These are phyloP conservation scores for Fusarium metavorans DNA, from an alignment of 2,329 filamentous ascomycete genomes.

Conservation along the genomic window DNA sequence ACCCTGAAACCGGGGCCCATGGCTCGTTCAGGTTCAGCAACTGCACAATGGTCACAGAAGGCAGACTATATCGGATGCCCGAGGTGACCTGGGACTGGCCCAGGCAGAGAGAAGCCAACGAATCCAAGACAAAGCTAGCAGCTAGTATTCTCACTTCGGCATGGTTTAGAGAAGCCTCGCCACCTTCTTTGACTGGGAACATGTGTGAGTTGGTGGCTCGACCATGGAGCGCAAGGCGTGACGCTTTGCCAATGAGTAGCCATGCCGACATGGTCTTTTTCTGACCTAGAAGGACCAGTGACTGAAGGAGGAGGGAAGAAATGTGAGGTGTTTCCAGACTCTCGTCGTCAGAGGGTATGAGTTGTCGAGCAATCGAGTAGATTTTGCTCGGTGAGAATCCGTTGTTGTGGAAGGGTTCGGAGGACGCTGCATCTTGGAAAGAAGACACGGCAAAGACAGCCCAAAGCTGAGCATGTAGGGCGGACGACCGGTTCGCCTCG, in stretches of 20 bases:
- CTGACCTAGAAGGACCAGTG: slow-evolving; percentile 72
- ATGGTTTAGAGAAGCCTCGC: slow-evolving; percentile 21
- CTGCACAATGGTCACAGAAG: slow-evolving; percentile 26
- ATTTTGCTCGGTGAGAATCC: slow-evolving; percentile 50
- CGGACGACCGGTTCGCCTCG: slow-evolving; percentile 47
- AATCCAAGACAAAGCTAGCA: slow-evolving; percentile 73
- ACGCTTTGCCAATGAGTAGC: slow-evolving; percentile 73
- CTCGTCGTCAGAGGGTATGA: slow-evolving; percentile 63
- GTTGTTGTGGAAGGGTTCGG: slow-evolving; percentile 3
- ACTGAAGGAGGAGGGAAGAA: slow-evolving; percentile 64
- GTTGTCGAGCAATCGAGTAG: slow-evolving; percentile 61
- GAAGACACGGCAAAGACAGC: slow-evolving; percentile 69
- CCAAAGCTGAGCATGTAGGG: slow-evolving; percentile 68
- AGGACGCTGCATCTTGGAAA: slow-evolving; percentile 59
- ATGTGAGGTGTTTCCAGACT: slow-evolving; percentile 57
- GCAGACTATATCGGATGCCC: slow-evolving; percentile 32
- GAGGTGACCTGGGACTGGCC: slow-evolving; percentile 48
- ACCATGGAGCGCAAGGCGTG: slow-evolving; percentile 55
- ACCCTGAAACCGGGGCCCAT: slow-evolving; percentile 39
- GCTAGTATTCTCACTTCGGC: slow-evolving; percentile 50
- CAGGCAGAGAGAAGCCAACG: slow-evolving; percentile 64
- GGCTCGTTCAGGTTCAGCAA: slow-evolving; percentile 26
- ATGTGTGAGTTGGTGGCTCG: slow-evolving; percentile 29
- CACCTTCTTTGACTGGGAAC: slow-evolving; percentile 33
- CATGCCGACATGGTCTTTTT: slow-evolving; percentile 70